Evolutionary conservation across 345 rosid species (phyloP).

Genomic region (Gossypium bickii): DNA sequence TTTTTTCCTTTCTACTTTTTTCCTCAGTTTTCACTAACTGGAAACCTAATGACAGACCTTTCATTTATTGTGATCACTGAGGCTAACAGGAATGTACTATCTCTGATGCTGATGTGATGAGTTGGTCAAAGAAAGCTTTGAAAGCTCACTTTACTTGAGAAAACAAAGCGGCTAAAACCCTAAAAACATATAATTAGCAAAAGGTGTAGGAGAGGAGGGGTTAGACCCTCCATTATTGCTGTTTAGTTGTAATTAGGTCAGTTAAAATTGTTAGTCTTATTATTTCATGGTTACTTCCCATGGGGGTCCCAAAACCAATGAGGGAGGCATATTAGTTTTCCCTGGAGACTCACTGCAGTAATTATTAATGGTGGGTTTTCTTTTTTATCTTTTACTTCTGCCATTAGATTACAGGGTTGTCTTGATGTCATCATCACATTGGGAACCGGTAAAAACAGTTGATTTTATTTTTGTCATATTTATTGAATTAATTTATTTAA

Average conservation of each 20-base stretch:
- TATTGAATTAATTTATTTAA: neutral
- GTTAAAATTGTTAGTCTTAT: neutral
- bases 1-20: neutral
- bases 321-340: constrained; percentile 16
- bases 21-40: constrained; percentile 9
- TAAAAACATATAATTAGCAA: neutral
- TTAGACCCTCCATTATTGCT: constrained; percentile 15
- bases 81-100: constrained; percentile 32
- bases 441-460: constrained; percentile 16
- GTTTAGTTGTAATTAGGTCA: neutral
- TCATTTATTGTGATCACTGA: constrained; percentile 29
- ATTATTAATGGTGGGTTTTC: neutral
- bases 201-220: neutral
- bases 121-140: constrained; percentile 28
- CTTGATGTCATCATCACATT: constrained; percentile 28
- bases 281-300: constrained; percentile 1
- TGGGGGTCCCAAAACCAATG: neutral
- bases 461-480: constrained; percentile 9
- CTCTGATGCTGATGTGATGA: constrained; percentile 9
- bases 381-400: neutral
- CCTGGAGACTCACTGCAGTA: neutral
- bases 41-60: constrained; percentile 26
- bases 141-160: constrained; percentile 16
- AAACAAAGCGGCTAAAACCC: constrained; percentile 19
- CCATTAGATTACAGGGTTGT: constrained; percentile 13